phyloP scores from a whole-genome alignment of 2,329 filamentous ascomycete species.

The Aspergillus novoparasiticus region DNA sequence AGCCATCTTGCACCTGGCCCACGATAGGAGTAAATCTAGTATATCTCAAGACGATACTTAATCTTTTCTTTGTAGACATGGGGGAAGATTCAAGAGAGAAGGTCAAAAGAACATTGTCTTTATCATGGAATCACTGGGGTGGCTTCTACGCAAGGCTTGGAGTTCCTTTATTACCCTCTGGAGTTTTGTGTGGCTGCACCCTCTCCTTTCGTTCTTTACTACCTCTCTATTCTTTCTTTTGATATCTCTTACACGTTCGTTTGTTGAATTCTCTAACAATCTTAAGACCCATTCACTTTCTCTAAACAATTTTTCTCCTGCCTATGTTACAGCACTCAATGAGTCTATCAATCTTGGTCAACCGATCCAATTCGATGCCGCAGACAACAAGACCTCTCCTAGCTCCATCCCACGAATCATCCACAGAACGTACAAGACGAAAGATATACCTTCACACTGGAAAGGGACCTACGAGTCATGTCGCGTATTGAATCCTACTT shows the following conservation, averaged over 20 bases:
- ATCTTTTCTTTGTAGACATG: background rate
- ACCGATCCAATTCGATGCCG: background rate
- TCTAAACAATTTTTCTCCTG: background rate
- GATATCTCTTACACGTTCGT: background rate
- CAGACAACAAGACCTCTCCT: background rate
- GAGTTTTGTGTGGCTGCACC: background rate
- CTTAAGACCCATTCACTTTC: background rate
- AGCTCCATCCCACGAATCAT: background rate
- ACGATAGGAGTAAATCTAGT: background rate
- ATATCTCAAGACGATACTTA: background rate
- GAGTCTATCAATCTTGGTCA: background rate
- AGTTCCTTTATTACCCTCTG: background rate
- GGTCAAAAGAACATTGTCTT: background rate
- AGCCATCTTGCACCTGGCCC: background rate
- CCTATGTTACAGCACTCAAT: slow-evolving; percentile 1
- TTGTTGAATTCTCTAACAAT: background rate
- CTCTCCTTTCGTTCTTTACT: background rate
- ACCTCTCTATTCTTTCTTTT: background rate
- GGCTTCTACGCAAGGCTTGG: background rate
- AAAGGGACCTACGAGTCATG: background rate
- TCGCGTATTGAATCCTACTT: background rate
- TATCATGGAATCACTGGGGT: background rate
- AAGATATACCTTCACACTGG: background rate
- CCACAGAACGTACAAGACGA: background rate
- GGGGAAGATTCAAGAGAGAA: background rate